These are phyloP conservation scores for Aspergillus sp. DNA, from an alignment of 2,329 filamentous ascomycete species.

Conservation along the genomic window DNA sequence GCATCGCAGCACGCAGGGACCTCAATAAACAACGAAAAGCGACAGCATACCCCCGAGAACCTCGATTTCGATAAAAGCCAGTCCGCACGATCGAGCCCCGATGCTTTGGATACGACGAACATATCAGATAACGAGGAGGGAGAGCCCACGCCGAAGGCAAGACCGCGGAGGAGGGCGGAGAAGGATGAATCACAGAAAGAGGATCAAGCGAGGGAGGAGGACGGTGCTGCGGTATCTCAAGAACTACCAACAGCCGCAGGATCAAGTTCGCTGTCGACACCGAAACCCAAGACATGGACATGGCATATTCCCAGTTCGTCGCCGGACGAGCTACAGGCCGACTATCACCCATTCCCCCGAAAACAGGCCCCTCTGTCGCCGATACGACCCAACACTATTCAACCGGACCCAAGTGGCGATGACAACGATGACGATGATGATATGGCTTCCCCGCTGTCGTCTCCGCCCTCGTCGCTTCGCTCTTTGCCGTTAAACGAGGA, in stretches of 20 bases:
- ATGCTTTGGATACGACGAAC: neutral
- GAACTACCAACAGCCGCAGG: constrained; percentile 6
- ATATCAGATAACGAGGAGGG: neutral
- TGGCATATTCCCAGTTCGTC: constrained; percentile 34
- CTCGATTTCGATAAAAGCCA: neutral
- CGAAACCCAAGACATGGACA: constrained; percentile 13
- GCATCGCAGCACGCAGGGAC: neutral
- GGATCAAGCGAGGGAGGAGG: neutral
- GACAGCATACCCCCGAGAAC: neutral
- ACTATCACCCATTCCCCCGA: constrained; percentile 6
- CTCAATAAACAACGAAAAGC: neutral
- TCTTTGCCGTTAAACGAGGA: constrained; percentile 17
- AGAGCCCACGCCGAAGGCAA: neutral
- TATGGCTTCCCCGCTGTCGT: constrained; percentile 37
- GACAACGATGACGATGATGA: constrained; percentile 14
- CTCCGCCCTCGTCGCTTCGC: constrained; percentile 31
- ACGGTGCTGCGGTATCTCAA: constrained; percentile 1
- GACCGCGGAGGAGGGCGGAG: neutral
- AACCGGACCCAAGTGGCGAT: constrained; percentile 3
- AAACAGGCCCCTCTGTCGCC: constrained; percentile 16
- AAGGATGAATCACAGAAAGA: neutral
- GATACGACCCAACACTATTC: constrained; percentile 8
- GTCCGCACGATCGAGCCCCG: neutral
- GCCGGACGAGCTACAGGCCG: constrained; percentile 38
- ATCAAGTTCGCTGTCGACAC: constrained; percentile 13